Base-by-base conservation (phyloP, 169 alveolate species). In the Cryptosporidium viatorum region DNA sequence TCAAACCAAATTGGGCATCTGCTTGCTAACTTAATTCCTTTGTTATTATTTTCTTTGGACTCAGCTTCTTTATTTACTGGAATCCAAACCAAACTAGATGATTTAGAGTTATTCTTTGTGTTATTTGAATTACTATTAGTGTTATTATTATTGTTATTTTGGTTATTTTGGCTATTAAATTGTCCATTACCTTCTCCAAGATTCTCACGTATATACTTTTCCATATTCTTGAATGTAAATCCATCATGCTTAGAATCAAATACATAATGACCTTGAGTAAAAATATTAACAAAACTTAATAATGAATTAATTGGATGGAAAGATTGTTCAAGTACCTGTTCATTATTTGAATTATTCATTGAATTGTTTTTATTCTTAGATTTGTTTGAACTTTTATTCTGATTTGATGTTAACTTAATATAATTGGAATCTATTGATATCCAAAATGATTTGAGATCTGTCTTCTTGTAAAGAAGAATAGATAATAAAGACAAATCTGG, bases 1-100 rank as follows among this genome's bases (percentile, higher is more conserved):
- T 80, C 89, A 62, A 80, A 80, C 89, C 89, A 80, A 59, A 80
- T 80, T 9, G 89, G 89, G 52, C 80, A 65, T 12, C 89, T 59
- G 18, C 89, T 80, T 18, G 62, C 23, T 52, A 80, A 62, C 37
- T 65, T 80, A 41, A 80, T 62, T 14, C 69, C 50, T 33, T 31
- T 21, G 16, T 62, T 67, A 21, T 39, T 33, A 26, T 12, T 33
- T 43, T 41, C 52, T 18, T 74, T 62, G 33, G 50, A 37, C n/a
- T 62, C 89, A 12, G 8, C n/a, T 26, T 74, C 62, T 39, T 29
- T 65, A 26, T 62, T 80, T 33, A 2, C 29, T 10, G 89, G 89
- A 8, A 80, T 43, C 89, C 89, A 80, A 43, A 80, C 21, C 26
- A 26, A 60, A 18, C 10, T 59, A 1, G 89, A 80, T 6, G 29